Percentiles rank a stretch among this genome's conserved stretches.
These are phyloP conservation scores for Gossypium mustelinum DNA, from an alignment of 345 rosid genomes.

Conservation along the genomic window DNA sequence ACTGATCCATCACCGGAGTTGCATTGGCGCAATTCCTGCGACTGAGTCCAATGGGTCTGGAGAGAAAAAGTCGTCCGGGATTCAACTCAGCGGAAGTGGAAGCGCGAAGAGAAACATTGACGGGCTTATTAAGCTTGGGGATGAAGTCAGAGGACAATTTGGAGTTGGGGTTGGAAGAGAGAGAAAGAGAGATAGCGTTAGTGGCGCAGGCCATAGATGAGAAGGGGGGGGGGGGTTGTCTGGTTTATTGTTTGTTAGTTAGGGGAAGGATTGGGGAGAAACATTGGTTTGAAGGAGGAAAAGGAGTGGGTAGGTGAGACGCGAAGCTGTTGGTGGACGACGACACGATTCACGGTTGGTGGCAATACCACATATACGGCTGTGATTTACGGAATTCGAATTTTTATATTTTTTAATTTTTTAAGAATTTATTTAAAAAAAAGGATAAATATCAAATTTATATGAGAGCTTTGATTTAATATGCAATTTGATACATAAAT, in stretches of 20 bases:
- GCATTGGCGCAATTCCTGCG: constrained; percentile 42
- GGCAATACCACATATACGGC: too few relatives aligned
- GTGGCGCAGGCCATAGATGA: constrained; percentile 46
- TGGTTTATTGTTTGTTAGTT: not conserved
- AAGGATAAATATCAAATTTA: too few relatives aligned
- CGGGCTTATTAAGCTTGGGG: constrained; percentile 29
- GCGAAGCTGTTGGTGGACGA: not conserved
- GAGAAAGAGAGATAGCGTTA: constrained; percentile 43
- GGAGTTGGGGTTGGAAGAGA: constrained; percentile 27
- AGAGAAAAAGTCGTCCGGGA: constrained; percentile 23
- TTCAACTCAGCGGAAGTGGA: constrained; percentile 21
- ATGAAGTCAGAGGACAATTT: constrained; percentile 16
- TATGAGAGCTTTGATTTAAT: accelerated
- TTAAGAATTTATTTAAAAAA: too few relatives aligned
- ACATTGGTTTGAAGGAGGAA: not conserved
- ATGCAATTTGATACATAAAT: too few relatives aligned
- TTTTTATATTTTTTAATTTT: too few relatives aligned
- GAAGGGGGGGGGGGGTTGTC: not conserved
- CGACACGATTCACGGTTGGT: not conserved
- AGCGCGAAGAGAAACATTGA: constrained; percentile 27
- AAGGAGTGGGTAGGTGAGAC: not conserved
- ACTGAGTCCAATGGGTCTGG: constrained; percentile 15
- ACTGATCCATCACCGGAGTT: constrained; percentile 60
- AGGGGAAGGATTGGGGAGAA: not conserved
- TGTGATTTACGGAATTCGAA: too few relatives aligned